Evolutionary conservation across 345 rosid species (phyloP).

Genomic region (Citrus inodora): DNA sequence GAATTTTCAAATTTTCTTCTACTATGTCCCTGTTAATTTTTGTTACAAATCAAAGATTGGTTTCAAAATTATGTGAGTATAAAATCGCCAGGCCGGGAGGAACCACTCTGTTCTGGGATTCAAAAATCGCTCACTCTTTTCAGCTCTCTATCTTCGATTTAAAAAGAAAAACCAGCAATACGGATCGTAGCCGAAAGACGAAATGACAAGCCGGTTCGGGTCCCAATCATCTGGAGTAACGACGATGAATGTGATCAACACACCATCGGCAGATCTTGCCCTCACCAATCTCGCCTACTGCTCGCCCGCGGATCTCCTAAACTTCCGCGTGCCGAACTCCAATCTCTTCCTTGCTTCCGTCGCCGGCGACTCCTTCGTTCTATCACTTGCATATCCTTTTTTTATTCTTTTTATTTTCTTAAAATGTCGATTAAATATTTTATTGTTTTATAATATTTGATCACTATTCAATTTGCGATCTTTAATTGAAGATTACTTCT

Average conservation of each 20-base stretch:
- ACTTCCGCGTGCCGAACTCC: slow-evolving; percentile 76
- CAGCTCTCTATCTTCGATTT: too few species aligned
- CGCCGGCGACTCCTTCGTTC: slow-evolving; percentile 57
- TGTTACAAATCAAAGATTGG: too few species aligned
- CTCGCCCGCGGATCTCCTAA: slow-evolving; percentile 79
- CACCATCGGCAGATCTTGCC: slow-evolving; percentile 79
- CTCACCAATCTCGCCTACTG: slow-evolving; percentile 84
- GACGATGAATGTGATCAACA: slow-evolving; percentile 70
- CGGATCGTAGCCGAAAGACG: neutral
- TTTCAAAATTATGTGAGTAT: too few species aligned
- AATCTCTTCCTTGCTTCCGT: slow-evolving; percentile 64
- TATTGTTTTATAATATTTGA: neutral
- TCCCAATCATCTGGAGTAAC: slow-evolving; percentile 36
- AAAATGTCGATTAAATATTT: neutral
- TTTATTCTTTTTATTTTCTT: neutral
- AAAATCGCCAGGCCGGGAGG: too few species aligned
- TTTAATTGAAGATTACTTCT: slow-evolving; percentile 68
- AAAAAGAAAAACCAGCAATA: neutral
- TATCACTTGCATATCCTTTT: slow-evolving; percentile 85
- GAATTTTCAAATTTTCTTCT: neutral
- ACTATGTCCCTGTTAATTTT: too few species aligned
- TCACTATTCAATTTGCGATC: neutral
- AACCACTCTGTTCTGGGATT: too few species aligned
- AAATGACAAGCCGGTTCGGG: slow-evolving; percentile 61
- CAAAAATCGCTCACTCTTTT: too few species aligned